phyloP scores from a whole-genome alignment of 495 filamentous ascomycete species.

The Collariella sp. region DNA sequence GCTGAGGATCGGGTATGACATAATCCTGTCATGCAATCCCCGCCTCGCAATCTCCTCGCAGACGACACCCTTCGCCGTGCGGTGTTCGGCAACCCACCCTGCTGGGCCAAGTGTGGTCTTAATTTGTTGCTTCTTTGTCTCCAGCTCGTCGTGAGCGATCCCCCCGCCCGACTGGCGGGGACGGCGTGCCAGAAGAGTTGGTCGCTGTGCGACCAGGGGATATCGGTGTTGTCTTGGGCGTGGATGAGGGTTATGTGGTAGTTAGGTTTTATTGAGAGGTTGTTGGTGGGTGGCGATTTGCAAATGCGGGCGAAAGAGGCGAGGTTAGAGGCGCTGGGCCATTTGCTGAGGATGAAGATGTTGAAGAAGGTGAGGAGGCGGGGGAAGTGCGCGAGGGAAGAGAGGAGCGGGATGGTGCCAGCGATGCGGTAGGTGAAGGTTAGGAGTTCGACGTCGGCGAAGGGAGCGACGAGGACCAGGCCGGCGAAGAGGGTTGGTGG shows the following conservation, averaged over 20 bases:
- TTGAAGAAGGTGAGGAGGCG: slow-evolving; percentile 33
- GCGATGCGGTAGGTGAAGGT: slow-evolving; percentile 53
- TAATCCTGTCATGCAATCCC: slow-evolving; percentile 42
- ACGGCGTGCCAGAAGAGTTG: slow-evolving; percentile 44
- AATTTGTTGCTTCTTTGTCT: slow-evolving; percentile 6
- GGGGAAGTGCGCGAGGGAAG: slow-evolving; percentile 50
- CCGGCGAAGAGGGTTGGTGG: slow-evolving; percentile 48
- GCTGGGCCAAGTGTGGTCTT: neutral
- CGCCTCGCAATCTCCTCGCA: slow-evolving; percentile 30
- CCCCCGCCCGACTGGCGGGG: slow-evolving; percentile 36
- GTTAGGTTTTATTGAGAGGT: no score
- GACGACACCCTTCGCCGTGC: neutral
- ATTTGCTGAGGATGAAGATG: slow-evolving; percentile 39
- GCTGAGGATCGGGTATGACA: slow-evolving; percentile 47
- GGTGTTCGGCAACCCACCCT: slow-evolving; percentile 6
- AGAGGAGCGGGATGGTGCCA: slow-evolving; percentile 67
- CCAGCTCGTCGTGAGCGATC: slow-evolving; percentile 10
- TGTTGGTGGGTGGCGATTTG: slow-evolving; percentile 24
- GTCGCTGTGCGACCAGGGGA: slow-evolving; percentile 56
- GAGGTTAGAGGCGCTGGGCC: slow-evolving; percentile 41
- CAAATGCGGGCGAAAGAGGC: slow-evolving; percentile 33
- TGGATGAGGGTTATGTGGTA: slow-evolving; percentile 61
- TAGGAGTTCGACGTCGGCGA: slow-evolving; percentile 61
- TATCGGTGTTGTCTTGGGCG: slow-evolving; percentile 63
- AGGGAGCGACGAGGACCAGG: slow-evolving; percentile 68